Evolutionary conservation across 208 protist genomes (phyloP), one percentile per base, ranked within the genome.

Genomic region (Naegleria fowleri): DNA sequence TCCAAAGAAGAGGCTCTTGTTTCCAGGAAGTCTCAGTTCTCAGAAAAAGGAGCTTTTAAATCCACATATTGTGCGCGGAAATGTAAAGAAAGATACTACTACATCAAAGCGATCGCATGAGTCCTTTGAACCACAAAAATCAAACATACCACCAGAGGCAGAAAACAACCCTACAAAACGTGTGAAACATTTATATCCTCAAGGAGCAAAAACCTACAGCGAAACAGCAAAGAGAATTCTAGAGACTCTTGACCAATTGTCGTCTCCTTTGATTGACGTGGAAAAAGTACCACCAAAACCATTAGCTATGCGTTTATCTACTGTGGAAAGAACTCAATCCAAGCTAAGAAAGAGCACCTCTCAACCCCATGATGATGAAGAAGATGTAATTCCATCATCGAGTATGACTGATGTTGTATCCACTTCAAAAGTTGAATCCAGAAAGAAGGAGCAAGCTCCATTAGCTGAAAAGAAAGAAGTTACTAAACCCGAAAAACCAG

Each of bases 191-290:
- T 79, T 79, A 36, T 11, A 36, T 36, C 67, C 16, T 36, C 19
- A n/a, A 13, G 9, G 9, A 1, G 29, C 25, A 36, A 79, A 79
- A 36, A 79, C 67, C 5, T 36, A 36, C n/a, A 79, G 67, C n/a
- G 67, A 79, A 79, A 79, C 67, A 79, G 67, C 67, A 36, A 79
- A 79, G n/a, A 79, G 67, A 79, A 79, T 79, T 36, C n/a, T 79
- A 79, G 67, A 79, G 36, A 79, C 67, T 5, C 29, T 79, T 36
- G 67, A 79, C n/a, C 67, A 79, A 79, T 79, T 79, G n/a, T 79
- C 67, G 9, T 79, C 67, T 36, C 67, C 67, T 36, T 79, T 79
- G 25, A 79, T 79, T 36, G 67, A 79, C n/a, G 67, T 79, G 19
- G 67, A 79, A 79, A 79, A 36, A 36, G 67, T 79, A 36, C 67